Base-by-base conservation (phyloP, 192 early-diverging fungal genomes). In the Podila horticola region DNA sequence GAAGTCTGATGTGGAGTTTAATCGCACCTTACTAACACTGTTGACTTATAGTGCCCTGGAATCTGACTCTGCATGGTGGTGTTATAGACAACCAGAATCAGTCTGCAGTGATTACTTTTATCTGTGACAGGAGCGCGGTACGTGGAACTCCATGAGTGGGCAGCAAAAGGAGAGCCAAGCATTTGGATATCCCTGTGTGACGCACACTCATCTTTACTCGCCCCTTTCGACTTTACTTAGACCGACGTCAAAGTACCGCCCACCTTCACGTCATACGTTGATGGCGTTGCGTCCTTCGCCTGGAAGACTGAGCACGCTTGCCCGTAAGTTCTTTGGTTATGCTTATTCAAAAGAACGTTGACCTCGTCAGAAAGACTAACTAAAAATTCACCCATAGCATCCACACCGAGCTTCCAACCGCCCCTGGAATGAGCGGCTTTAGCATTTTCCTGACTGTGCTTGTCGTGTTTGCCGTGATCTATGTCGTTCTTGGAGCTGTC, bases 1-100 rank as follows among this genome's bases (percentile, higher is more conserved):
- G 12, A 58, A 11, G 19, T 24, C 20, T 9, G 17, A 28, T 9
- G 1, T 31, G 34, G n/a, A 20, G 17, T 17, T 41, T 70, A 15
- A 24, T 31, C 52, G 0, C 63, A 30, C 7, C 17, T 33, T 26
- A 0, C 31, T 52, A 22, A 62, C 49, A n/a, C 8, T 52, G 1
- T 49, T 58, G 13, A 2, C 41, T 1, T 2, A 12, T 73, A 81
- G 77, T 73, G 71, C 77, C 77, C 8, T 81, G 77, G 77, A 81
- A 52, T 31, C 69, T 81, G 71, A 81, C 77, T 0, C 61, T 81
- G 62, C 72, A 73, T 49, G 77, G 77, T 48, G 77, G 77, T 19
- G 34, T 28, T 30, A 73, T 73, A 19, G 17, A 52, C 15, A 66
- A 58, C 58, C 65, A 59, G 57, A 66, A 72, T 41, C 70, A 81